Percentiles rank a stretch among this genome's conserved stretches.
These are phyloP conservation scores for Umbelopsis vinacea DNA, from an alignment of 192 early-diverging fungal species.

Conservation along the genomic window DNA sequence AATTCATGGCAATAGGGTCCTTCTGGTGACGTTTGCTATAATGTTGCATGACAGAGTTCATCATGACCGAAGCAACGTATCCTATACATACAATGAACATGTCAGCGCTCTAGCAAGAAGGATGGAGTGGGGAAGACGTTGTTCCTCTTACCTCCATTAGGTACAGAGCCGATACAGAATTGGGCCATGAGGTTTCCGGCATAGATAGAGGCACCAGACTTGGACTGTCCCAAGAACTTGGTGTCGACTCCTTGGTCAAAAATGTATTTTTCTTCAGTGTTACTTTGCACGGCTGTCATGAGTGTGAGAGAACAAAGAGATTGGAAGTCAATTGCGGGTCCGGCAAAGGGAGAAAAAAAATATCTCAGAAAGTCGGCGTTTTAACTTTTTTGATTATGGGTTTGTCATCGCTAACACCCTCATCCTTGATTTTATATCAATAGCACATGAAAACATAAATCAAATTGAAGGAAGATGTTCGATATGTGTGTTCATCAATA, in stretches of 20 bases:
- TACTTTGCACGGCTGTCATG: background rate
- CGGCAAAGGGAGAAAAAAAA: background rate
- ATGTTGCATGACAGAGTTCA: conserved; percentile 24
- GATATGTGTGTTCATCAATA: no score
- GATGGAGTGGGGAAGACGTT: background rate
- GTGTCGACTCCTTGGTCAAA: conserved; percentile 34
- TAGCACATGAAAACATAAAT: no score
- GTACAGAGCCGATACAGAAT: conserved; percentile 31
- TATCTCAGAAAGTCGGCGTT: background rate
- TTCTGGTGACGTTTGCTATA: conserved; percentile 24
- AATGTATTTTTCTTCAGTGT: background rate
- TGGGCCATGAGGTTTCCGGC: conserved; percentile 4
- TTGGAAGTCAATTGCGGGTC: background rate
- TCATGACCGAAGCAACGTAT: conserved; percentile 26
- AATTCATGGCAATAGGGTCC: conserved; percentile 39
- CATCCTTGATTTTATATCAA: no score
- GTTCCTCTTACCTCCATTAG: conserved; percentile 33
- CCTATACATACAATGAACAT: background rate
- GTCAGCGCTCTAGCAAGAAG: background rate
- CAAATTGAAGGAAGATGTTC: no score
- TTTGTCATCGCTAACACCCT: no score
- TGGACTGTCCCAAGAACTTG: conserved; percentile 13
- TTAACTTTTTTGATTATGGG: no score
- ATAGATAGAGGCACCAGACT: conserved; percentile 16
- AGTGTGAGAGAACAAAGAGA: background rate